Conservation (phyloP, 2,329 filamentous ascomycete genomes). For the Fusarium sublunatum region DNA sequence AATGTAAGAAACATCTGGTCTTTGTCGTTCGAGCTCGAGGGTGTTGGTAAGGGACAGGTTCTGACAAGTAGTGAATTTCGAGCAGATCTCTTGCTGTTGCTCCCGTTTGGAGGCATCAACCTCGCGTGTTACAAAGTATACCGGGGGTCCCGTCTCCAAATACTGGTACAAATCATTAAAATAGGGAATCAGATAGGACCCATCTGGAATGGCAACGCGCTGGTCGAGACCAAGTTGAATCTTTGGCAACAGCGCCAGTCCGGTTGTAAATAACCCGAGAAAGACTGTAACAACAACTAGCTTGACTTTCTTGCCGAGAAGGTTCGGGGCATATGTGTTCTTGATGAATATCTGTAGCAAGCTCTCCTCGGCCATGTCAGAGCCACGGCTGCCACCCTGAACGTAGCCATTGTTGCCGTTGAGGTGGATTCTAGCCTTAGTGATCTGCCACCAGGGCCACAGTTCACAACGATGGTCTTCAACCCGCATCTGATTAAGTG, state of each 20-base stretch:
- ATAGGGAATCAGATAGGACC: constrained; percentile 94
- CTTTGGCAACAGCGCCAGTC: constrained; percentile 83
- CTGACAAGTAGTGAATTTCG: constrained; percentile 89
- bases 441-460: constrained; percentile 87
- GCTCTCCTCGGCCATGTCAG: constrained; percentile 86
- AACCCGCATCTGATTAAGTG: constrained; percentile 90
- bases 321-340: constrained; percentile 83
- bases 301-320: constrained; percentile 86
- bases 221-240: constrained; percentile 92
- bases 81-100: constrained; percentile 88
- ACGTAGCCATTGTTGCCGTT: constrained; percentile 66
- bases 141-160: constrained; percentile 88
- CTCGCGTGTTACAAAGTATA: constrained; percentile 92
- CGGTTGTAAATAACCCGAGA: constrained; percentile 86
- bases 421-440: constrained; percentile 76
- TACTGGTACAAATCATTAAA: constrained; percentile 97
- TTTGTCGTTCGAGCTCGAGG: constrained; percentile 92
- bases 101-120: constrained; percentile 80
- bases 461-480: constrained; percentile 92
- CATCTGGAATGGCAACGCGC: constrained; percentile 90
- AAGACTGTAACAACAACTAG: constrained; percentile 81
- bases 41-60: constrained; percentile 86
- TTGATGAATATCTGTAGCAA: constrained; percentile 87
- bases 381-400: constrained; percentile 67
- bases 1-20: constrained; percentile 87